These are phyloP conservation scores for Skeletonema menzelii DNA, from an alignment of 108 stramenopile species.

Conservation along the genomic window DNA sequence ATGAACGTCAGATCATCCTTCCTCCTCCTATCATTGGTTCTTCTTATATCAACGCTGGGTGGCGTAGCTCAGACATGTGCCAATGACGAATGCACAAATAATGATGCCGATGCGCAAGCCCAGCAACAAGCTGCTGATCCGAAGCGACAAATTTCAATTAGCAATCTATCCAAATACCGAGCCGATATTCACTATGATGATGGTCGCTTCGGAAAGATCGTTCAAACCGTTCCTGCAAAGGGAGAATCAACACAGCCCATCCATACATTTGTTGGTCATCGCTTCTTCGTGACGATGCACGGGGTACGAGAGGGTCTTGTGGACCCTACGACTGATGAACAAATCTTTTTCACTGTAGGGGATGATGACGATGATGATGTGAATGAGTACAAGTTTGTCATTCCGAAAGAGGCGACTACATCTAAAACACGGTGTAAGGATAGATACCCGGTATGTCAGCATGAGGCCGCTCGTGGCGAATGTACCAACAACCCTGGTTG, in stretches of 20 bases:
- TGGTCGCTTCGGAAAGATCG: slow-evolving; percentile 32
- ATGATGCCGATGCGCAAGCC: too few relatives aligned
- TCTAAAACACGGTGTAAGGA: slow-evolving; percentile 39
- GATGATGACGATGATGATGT: slow-evolving; percentile 1
- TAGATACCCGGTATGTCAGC: slow-evolving; percentile 39
- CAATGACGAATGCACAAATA: neutral
- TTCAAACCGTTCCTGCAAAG: slow-evolving; percentile 13
- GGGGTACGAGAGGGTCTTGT: slow-evolving; percentile 44
- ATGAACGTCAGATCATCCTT: neutral
- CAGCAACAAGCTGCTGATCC: neutral
- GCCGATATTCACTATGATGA: slow-evolving; percentile 47
- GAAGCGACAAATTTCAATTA: neutral
- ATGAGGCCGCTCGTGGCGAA: slow-evolving; percentile 54
- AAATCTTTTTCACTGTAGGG: slow-evolving; percentile 21
- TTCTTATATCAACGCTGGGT: neutral
- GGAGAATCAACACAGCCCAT: slow-evolving; percentile 8
- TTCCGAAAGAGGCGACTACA: slow-evolving; percentile 28
- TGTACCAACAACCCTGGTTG: slow-evolving; percentile 61
- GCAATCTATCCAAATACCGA: slow-evolving; percentile 36
- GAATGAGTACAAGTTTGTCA: slow-evolving; percentile 11
- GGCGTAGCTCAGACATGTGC: neutral
- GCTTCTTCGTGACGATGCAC: slow-evolving; percentile 42
- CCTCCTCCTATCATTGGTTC: neutral
- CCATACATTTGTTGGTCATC: slow-evolving; percentile 21
- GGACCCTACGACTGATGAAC: slow-evolving; percentile 39